Conservation (phyloP, 2,329 filamentous ascomycete genomes). For the Aspergillus fructus region DNA sequence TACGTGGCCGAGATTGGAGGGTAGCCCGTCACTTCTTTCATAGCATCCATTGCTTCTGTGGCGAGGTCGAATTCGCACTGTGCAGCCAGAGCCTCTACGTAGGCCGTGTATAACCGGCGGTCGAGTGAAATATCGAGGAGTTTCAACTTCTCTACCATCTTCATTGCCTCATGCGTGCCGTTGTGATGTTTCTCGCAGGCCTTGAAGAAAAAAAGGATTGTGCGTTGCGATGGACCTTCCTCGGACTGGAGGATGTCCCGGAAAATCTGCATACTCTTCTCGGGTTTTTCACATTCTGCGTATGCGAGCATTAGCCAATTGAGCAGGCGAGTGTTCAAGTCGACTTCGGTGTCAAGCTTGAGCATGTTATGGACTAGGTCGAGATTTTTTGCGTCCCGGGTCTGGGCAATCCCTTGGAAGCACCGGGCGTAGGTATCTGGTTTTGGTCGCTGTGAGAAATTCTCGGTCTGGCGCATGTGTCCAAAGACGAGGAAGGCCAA, state of each 20-base stretch:
- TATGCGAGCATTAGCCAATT: constrained; percentile 90
- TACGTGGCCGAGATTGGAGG: constrained; percentile 70
- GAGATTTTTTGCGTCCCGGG: constrained; percentile 62
- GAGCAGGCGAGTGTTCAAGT: constrained; percentile 71
- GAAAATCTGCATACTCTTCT: constrained; percentile 76
- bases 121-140: constrained; percentile 78
- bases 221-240: constrained; percentile 84
- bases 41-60: constrained; percentile 63
- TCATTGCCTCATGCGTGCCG: constrained; percentile 48
- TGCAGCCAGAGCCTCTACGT: constrained; percentile 72
- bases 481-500: constrained; percentile 86
- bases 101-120: constrained; percentile 70
- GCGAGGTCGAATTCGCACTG: constrained; percentile 70
- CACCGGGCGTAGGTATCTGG: constrained; percentile 74
- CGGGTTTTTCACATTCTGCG: constrained; percentile 64
- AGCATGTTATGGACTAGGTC: constrained; percentile 86
- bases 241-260: constrained; percentile 73
- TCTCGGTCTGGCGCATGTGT: constrained; percentile 82
- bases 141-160: constrained; percentile 57
- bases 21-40: constrained; percentile 65
- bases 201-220: constrained; percentile 76
- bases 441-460: constrained; percentile 63
- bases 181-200: constrained; percentile 64
- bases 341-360: constrained; percentile 82
- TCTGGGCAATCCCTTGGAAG: constrained; percentile 70